A percentile compares a stretch with the other conserved stretches of the same genome.
These are phyloP conservation scores for Rutstroemia sp. DNA, from an alignment of 2,329 filamentous ascomycete species.

Conservation along the genomic window DNA sequence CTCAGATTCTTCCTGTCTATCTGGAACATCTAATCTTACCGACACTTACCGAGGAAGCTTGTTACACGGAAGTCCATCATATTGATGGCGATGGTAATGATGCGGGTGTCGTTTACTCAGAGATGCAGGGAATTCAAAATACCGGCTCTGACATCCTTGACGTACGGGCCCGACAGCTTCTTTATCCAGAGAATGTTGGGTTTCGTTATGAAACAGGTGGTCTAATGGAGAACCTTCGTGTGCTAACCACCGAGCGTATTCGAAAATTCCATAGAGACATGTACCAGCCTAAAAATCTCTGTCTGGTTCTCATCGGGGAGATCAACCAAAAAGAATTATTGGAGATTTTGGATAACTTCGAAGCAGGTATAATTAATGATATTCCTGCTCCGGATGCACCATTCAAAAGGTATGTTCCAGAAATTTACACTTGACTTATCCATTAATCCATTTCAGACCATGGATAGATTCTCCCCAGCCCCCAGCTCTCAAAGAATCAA, in stretches of 20 bases:
- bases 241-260: conserved; percentile 81
- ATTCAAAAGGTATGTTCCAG: conserved; percentile 50
- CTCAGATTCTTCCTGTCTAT: conserved; percentile 89
- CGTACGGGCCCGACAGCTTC: conserved; percentile 65
- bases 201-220: conserved; percentile 98
- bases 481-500: conserved; percentile 62
- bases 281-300: conserved; percentile 96
- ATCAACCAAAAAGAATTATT: conserved; percentile 76
- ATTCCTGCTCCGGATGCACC: conserved; percentile 68
- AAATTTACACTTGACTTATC: too few relatives aligned
- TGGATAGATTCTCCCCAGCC: conserved; percentile 86
- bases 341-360: conserved; percentile 77
- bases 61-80: conserved; percentile 94
- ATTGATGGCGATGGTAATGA: conserved; percentile 90
- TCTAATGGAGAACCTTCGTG: conserved; percentile 84
- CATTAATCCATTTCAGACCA: conserved; percentile 39
- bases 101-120: conserved; percentile 94
- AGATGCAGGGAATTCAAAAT: conserved; percentile 96
- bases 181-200: conserved; percentile 84
- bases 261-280: conserved; percentile 92
- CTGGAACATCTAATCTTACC: conserved; percentile 90
- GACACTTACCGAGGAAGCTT: conserved; percentile 85
- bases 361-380: conserved; percentile 74
- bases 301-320: conserved; percentile 85
- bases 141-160: conserved; percentile 81